A percentile compares a stretch with the other conserved stretches of the same genome.
Conservation (phyloP, 495 filamentous ascomycete genomes). For the Daldinia caldariorum region DNA sequence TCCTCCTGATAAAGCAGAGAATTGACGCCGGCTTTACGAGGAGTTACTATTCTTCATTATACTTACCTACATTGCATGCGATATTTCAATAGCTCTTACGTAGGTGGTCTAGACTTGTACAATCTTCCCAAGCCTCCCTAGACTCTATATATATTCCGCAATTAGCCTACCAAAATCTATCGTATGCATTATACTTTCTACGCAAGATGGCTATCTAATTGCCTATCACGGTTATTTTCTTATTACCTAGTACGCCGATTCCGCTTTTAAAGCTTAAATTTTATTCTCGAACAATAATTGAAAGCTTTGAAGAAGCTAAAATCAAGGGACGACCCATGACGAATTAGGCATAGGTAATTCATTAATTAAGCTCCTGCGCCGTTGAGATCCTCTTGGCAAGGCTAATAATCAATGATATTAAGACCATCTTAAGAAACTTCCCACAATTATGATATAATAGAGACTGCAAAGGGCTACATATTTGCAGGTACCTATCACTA, state of each 20-base stretch:
- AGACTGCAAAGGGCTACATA: not conserved
- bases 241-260: not conserved
- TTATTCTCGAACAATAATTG: not conserved
- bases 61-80: not conserved
- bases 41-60: not conserved
- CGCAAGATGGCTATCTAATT: not conserved
- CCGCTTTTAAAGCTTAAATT: not conserved
- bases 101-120: not conserved
- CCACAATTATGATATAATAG: not conserved
- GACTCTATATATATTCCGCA: not conserved
- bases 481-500: not conserved
- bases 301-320: not conserved
- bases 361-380: conserved; percentile 4
- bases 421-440: not conserved
- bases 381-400: conserved; percentile 1
- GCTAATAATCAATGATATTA: not conserved
- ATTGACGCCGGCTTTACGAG: conserved; percentile 1
- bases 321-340: not conserved
- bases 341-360: not conserved
- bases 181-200: not conserved
- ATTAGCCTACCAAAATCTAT: not conserved
- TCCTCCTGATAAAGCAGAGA: not conserved
- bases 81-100: not conserved
- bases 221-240: not conserved
- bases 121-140: not conserved